phyloP scores from a whole-genome alignment of 1,284 basidiomycete genomes.

The Kwoniella shivajii region DNA sequence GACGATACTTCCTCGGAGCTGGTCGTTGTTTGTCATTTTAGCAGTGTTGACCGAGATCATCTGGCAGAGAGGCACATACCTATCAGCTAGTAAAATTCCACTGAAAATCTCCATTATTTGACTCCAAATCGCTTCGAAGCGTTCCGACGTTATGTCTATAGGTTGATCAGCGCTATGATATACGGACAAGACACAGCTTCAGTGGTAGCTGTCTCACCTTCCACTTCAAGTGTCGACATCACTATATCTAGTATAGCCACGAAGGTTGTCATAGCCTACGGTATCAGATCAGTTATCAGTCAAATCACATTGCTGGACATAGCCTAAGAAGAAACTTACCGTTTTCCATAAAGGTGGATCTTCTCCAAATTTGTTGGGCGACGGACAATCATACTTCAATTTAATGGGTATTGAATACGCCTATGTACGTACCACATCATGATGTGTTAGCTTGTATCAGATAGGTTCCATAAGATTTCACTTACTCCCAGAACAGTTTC shows the following conservation, averaged over 20 bases:
- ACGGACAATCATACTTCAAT: conserved; percentile 90
- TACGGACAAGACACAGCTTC: background rate
- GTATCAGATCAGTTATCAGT: background rate
- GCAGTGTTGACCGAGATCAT: background rate
- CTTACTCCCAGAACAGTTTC: conserved; percentile 78
- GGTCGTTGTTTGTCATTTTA: conserved; percentile 19
- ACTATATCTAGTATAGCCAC: conserved; percentile 30
- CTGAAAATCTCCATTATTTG: conserved; percentile 81
- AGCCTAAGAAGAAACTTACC: conserved; percentile 58
- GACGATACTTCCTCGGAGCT: conserved; percentile 66
- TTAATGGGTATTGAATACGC: conserved; percentile 88
- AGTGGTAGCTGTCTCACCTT: conserved; percentile 21
- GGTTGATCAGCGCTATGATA: background rate
- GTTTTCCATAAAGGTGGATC: conserved; percentile 90
- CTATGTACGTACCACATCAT: conserved; percentile 58
- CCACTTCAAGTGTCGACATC: conserved; percentile 15
- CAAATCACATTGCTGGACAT: background rate
- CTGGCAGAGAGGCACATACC: conserved; percentile 66
- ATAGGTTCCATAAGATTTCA: too few species aligned
- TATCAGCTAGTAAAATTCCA: conserved; percentile 80
- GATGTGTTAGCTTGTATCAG: too few species aligned
- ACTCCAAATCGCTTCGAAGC: conserved; percentile 77
- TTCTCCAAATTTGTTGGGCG: conserved; percentile 78
- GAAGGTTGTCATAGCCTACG: conserved; percentile 31
- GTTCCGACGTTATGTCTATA: conserved; percentile 62